These are phyloP conservation scores for Staphylotrichum longicolle DNA, from an alignment of 495 filamentous ascomycete genomes.

Conservation along the genomic window DNA sequence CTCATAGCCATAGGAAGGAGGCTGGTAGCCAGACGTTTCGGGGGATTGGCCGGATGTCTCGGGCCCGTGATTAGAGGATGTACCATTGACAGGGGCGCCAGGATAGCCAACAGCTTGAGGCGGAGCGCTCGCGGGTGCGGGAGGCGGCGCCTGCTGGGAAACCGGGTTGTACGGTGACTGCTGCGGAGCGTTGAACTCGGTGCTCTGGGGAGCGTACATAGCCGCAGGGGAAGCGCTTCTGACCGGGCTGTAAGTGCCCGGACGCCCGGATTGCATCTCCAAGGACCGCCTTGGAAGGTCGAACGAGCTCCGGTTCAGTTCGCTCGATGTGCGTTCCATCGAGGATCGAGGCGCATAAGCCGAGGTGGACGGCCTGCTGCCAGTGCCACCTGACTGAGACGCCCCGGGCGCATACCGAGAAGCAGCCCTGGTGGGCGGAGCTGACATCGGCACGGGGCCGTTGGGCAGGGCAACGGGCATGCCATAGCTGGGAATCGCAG, in stretches of 20 bases:
- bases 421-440: slow-evolving; percentile 43
- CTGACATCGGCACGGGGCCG: slow-evolving; percentile 27
- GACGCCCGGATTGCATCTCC: slow-evolving; percentile 40
- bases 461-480: slow-evolving; percentile 33
- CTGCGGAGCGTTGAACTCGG: slow-evolving; percentile 21
- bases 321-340: slow-evolving; percentile 45
- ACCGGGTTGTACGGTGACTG: slow-evolving; percentile 19
- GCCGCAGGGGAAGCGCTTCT: slow-evolving; percentile 27
- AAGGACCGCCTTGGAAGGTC: slow-evolving; percentile 46
- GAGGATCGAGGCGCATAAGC: slow-evolving; percentile 45
- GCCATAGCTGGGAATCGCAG: slow-evolving; percentile 34
- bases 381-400: slow-evolving; percentile 30
- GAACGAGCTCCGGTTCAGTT: slow-evolving; percentile 43
- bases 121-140: slow-evolving; percentile 16
- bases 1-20: slow-evolving; percentile 45
- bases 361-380: slow-evolving; percentile 35
- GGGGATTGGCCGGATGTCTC: slow-evolving; percentile 12
- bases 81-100: slow-evolving; percentile 15
- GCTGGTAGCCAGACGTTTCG: slow-evolving; percentile 36
- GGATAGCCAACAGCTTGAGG: slow-evolving; percentile 32
- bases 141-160: slow-evolving; percentile 19
- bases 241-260: slow-evolving; percentile 37
- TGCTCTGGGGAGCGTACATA: slow-evolving; percentile 33
- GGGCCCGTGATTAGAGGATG: neutral
- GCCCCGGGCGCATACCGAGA: slow-evolving; percentile 64